These are phyloP conservation scores for Botrytis deweyae DNA, from an alignment of 2,329 filamentous ascomycete genomes.

Conservation along the genomic window DNA sequence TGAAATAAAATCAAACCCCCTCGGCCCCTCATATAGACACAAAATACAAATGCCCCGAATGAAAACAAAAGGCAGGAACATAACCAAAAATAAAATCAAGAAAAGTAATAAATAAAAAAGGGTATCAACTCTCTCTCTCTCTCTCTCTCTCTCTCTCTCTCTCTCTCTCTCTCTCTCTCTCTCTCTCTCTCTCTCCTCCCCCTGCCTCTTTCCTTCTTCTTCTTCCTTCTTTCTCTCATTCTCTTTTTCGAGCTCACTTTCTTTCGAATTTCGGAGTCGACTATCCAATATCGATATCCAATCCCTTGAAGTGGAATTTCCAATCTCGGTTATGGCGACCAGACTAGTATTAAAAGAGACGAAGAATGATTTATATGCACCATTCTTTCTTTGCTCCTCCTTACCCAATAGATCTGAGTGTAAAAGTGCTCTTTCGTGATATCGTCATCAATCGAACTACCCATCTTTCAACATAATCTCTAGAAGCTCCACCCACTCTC, in stretches of 20 bases:
- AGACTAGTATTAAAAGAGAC: neutral
- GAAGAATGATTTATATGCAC: neutral
- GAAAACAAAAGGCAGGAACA: neutral
- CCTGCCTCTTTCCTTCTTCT: neutral
- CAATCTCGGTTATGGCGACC: neutral
- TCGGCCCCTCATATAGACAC: neutral
- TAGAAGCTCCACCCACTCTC: neutral
- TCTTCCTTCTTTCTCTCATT: no score
- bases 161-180: neutral
- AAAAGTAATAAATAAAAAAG: neutral
- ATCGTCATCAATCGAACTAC: neutral
- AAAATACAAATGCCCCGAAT: neutral
- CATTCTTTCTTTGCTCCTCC: neutral
- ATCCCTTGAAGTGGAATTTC: neutral
- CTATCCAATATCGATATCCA: neutral
- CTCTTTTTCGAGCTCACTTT: neutral
- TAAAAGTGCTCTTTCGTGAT: neutral
- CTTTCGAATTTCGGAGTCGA: neutral
- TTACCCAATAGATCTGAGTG: neutral
- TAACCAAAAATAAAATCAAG: neutral
- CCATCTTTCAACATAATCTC: neutral
- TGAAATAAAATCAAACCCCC: neutral
- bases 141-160: neutral
- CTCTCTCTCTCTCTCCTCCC: neutral
- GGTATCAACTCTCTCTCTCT: conserved; percentile 2